Evolutionary conservation across 2,329 filamentous ascomycete genomes (phyloP).

Genomic region (Lojkania enalia): DNA sequence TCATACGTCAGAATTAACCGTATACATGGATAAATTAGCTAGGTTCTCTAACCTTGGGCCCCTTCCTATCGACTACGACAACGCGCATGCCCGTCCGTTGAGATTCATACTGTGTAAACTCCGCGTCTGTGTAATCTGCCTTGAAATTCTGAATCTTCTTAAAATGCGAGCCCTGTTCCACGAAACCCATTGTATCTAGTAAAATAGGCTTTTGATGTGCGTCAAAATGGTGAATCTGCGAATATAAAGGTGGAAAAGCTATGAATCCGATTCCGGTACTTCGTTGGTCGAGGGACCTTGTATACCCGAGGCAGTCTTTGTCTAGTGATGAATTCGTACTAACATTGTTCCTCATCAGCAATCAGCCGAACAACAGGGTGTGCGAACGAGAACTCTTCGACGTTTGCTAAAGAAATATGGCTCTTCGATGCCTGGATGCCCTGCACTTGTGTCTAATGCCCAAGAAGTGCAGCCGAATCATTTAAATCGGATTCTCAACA

Average conservation of each 20-base stretch:
- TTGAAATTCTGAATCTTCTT: conserved; percentile 83
- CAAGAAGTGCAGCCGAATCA: too few species aligned
- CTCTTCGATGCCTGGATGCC: too few species aligned
- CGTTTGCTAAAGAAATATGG: too few species aligned
- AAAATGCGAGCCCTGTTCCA: conserved; percentile 62
- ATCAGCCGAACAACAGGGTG: too few species aligned
- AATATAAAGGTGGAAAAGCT: not conserved
- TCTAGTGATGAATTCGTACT: conserved; percentile 28
- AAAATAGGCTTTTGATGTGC: not conserved
- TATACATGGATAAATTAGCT: not conserved
- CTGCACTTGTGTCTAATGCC: too few species aligned
- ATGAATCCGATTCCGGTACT: not conserved
- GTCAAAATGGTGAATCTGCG: not conserved
- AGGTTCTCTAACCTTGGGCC: conserved; percentile 67
- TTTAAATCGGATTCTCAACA: too few species aligned
- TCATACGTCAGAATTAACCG: not conserved
- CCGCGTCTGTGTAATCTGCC: conserved; percentile 85
- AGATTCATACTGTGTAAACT: conserved; percentile 94
- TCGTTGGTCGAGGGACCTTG: conserved; percentile 2
- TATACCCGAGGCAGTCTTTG: conserved; percentile 24
- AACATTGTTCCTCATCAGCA: conserved; percentile 35
- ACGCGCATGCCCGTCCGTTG: conserved; percentile 92
- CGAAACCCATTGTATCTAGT: conserved; percentile 31
- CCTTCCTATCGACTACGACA: conserved; percentile 86
- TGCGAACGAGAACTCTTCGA: too few species aligned